Percentiles rank a stretch among this genome's conserved stretches.
Conservation (phyloP, 192 early-diverging fungal species). For the Coemansia reversa region DNA sequence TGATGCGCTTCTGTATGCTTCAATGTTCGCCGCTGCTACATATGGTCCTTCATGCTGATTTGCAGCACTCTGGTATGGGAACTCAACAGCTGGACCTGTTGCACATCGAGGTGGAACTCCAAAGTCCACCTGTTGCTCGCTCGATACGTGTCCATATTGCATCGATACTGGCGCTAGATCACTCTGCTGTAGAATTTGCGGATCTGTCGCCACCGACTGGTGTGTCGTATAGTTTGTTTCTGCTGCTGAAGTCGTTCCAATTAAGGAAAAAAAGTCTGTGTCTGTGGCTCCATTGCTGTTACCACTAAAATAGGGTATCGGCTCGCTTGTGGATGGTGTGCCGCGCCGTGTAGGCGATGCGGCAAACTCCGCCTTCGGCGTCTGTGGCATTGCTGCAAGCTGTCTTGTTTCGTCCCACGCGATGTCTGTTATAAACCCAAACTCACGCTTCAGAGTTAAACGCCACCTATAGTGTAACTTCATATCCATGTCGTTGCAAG, state of each 20-base stretch:
- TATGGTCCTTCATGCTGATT: slow-evolving; percentile 6
- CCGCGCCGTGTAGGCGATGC: slow-evolving; percentile 42
- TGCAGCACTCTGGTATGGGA: slow-evolving; percentile 24
- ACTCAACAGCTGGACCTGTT: slow-evolving; percentile 42
- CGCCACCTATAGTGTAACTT: too few species aligned
- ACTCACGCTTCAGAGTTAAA: too few species aligned
- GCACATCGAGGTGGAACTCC: slow-evolving; percentile 47
- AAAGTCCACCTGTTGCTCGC: neutral
- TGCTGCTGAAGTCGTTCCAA: slow-evolving; percentile 5
- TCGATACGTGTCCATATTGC: neutral
- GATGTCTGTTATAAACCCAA: too few species aligned
- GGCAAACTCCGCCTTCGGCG: neutral
- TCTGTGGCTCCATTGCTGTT: neutral
- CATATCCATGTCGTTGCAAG: too few species aligned
- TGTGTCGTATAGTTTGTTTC: neutral
- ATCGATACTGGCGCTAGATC: slow-evolving; percentile 3
- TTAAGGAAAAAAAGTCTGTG: slow-evolving; percentile 22
- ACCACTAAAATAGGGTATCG: slow-evolving; percentile 45
- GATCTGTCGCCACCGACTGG: slow-evolving; percentile 1
- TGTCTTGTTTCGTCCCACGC: neutral
- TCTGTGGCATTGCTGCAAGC: slow-evolving; percentile 4
- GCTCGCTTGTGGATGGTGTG: slow-evolving; percentile 43
- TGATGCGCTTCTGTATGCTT: slow-evolving; percentile 43
- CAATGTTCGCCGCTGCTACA: neutral
- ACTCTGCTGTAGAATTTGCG: slow-evolving; percentile 4